Percentiles rank a stretch among this genome's conserved stretches.
These are phyloP conservation scores for Aspergillus tanneri DNA, from an alignment of 2,329 filamentous ascomycete species.

Conservation along the genomic window DNA sequence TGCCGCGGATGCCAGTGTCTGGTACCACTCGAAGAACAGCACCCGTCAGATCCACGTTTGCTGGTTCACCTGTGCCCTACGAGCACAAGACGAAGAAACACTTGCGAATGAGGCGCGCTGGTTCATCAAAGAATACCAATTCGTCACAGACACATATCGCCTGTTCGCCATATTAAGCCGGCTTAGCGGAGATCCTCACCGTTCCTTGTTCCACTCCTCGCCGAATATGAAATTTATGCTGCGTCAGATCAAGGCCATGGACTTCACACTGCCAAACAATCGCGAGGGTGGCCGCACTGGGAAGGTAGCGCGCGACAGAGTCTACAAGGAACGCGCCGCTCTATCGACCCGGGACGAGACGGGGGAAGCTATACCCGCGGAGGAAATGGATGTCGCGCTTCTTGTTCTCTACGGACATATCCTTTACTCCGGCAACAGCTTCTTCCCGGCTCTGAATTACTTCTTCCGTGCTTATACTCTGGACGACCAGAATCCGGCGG, in stretches of 20 bases:
- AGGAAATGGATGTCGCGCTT: slow-evolving; percentile 71
- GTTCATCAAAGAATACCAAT: slow-evolving; percentile 79
- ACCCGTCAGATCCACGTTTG: slow-evolving; percentile 72
- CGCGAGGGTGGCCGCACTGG: slow-evolving; percentile 34
- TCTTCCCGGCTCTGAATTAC: slow-evolving; percentile 81
- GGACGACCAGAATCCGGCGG: slow-evolving; percentile 71
- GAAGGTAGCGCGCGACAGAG: slow-evolving; percentile 40
- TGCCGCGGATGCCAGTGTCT: slow-evolving; percentile 77
- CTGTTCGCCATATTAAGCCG: slow-evolving; percentile 78
- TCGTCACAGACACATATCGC: slow-evolving; percentile 77
- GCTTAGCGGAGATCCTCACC: slow-evolving; percentile 65
- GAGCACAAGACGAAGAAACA: slow-evolving; percentile 73
- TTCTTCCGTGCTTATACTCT: slow-evolving; percentile 75
- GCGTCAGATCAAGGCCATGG: slow-evolving; percentile 86
- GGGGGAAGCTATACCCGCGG: slow-evolving; percentile 37
- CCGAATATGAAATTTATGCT: slow-evolving; percentile 88
- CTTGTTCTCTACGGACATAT: slow-evolving; percentile 90
- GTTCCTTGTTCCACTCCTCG: slow-evolving; percentile 68
- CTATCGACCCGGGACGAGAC: slow-evolving; percentile 39
- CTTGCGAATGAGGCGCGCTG: slow-evolving; percentile 73
- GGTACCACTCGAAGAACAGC: slow-evolving; percentile 67
- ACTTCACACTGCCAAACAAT: slow-evolving; percentile 60
- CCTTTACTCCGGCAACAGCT: slow-evolving; percentile 77
- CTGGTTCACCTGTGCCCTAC: slow-evolving; percentile 79
- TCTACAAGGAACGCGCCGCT: slow-evolving; percentile 45